Conservation (phyloP, 2,329 filamentous ascomycete species). For the Colletotrichum phormii region DNA sequence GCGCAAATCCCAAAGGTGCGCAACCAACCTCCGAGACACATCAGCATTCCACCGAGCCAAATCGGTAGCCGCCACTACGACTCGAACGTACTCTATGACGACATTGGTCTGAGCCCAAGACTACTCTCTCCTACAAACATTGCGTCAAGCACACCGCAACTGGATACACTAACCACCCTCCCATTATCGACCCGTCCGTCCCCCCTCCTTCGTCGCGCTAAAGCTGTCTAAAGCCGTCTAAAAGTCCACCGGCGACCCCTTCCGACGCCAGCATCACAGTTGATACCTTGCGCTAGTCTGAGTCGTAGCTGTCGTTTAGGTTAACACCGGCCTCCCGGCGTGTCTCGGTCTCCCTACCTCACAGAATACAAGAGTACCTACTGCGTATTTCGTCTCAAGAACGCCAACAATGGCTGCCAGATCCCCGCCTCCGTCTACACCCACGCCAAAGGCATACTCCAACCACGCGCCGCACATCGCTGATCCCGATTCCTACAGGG, state of each 20-base stretch:
- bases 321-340: neutral
- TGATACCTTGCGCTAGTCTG: constrained; percentile 10
- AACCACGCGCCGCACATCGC: constrained; percentile 13
- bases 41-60: constrained; percentile 27
- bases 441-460: constrained; percentile 1
- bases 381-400: neutral
- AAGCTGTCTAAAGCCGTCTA: constrained; percentile 19
- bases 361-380: too few species aligned
- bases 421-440: constrained; percentile 29
- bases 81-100: constrained; percentile 21
- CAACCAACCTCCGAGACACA: constrained; percentile 4
- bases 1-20: neutral
- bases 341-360: constrained; percentile 9
- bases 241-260: constrained; percentile 2
- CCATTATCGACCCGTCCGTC: neutral
- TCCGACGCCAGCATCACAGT: neutral
- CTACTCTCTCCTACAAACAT: constrained; percentile 9
- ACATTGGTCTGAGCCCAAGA: constrained; percentile 30
- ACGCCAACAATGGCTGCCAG: constrained; percentile 22
- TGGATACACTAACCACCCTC: constrained; percentile 15
- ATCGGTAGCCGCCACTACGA: constrained; percentile 18
- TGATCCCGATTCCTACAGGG: constrained; percentile 18
- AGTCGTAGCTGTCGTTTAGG: neutral
- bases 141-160: constrained; percentile 27
- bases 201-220: constrained; percentile 5